Conservation (phyloP, 805 yeast species). For the Saturnispora halmiae region DNA sequence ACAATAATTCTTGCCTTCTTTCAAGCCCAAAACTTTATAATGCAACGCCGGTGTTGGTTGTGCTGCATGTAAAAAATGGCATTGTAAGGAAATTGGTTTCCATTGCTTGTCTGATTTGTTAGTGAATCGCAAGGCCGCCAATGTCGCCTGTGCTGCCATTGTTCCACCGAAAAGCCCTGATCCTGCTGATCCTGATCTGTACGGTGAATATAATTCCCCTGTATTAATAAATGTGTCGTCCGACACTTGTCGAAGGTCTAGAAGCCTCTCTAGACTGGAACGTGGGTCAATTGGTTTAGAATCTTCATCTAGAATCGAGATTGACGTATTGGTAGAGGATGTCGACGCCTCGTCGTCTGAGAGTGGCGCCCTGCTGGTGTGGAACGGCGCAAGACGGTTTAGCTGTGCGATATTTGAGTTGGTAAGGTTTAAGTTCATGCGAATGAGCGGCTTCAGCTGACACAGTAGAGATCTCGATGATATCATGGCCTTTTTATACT, state of each 20-base stretch:
- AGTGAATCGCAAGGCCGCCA: slow-evolving; percentile 49
- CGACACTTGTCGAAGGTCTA: slow-evolving; percentile 19
- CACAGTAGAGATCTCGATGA: neutral
- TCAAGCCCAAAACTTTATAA: slow-evolving; percentile 44
- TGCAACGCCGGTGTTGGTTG: slow-evolving; percentile 35
- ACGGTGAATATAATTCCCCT: slow-evolving; percentile 32
- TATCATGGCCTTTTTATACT: neutral
- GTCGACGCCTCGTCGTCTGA: slow-evolving; percentile 5
- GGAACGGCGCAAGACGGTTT: neutral
- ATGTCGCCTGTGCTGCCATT: slow-evolving; percentile 53
- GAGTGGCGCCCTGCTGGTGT: neutral
- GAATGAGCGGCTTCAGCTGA: neutral
- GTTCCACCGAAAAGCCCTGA: slow-evolving; percentile 69
- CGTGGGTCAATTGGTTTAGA: neutral
- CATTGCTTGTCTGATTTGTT: slow-evolving; percentile 28
- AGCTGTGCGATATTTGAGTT: neutral
- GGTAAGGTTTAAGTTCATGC: neutral
- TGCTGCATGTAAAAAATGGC: slow-evolving; percentile 53
- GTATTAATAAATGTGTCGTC: slow-evolving; percentile 20
- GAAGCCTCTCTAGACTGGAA: slow-evolving; percentile 18
- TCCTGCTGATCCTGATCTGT: slow-evolving; percentile 31
- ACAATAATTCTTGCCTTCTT: slow-evolving; percentile 44
- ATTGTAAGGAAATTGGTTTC: slow-evolving; percentile 53
- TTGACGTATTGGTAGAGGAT: neutral
- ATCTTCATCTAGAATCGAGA: neutral